Conservation (phyloP, 2,329 filamentous ascomycete genomes). For the Ophiostoma pallidulum region DNA sequence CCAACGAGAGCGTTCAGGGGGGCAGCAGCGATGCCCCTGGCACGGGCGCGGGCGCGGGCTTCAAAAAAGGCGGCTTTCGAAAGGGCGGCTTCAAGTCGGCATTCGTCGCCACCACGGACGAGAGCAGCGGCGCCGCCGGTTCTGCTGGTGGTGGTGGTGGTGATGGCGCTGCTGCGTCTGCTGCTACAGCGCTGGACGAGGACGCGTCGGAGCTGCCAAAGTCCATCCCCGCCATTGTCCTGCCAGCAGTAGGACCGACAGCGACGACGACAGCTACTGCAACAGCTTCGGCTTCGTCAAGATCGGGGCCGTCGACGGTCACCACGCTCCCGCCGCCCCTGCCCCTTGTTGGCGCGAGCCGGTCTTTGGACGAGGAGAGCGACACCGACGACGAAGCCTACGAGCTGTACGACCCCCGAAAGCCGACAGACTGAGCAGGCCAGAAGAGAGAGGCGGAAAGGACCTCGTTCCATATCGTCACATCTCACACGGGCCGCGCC, state of each 20-base stretch:
- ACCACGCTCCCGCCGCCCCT: neutral
- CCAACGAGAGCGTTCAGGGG: constrained; percentile 20
- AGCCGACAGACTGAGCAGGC: constrained; percentile 46
- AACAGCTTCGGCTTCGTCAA: neutral
- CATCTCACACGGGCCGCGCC: too few species aligned
- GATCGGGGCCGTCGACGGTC: neutral
- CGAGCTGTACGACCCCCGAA: constrained; percentile 54
- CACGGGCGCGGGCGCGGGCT: neutral
- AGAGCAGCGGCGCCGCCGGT: constrained; percentile 16
- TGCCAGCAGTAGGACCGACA: too few species aligned
- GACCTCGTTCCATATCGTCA: too few species aligned
- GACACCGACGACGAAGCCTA: constrained; percentile 64
- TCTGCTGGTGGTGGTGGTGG: neutral
- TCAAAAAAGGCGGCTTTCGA: constrained; percentile 42
- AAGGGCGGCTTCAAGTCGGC: constrained; percentile 73
- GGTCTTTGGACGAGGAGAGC: constrained; percentile 33
- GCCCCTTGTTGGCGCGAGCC: neutral
- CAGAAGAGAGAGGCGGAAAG: neutral
- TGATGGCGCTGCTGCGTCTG: too few species aligned
- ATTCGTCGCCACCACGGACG: constrained; percentile 46
- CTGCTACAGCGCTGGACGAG: too few species aligned
- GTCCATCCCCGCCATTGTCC: neutral
- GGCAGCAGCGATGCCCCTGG: neutral
- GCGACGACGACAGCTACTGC: too few species aligned
- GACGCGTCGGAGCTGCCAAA: too few species aligned